Base-by-base conservation (phyloP, 2,329 filamentous ascomycete species). In the Fusarium coffeatum region DNA sequence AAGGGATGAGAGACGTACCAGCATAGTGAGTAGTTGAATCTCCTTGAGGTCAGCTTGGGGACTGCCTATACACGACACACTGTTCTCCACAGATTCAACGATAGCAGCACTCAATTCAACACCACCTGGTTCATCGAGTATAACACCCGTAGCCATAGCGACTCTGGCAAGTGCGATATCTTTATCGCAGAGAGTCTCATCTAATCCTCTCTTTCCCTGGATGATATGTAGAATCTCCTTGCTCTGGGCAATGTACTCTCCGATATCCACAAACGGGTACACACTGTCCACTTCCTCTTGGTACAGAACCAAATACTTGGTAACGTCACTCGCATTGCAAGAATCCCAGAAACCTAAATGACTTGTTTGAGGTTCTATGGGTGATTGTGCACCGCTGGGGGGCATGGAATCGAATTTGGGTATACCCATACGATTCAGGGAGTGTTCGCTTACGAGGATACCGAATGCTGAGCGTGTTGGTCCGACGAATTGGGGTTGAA, bases 201-300 rank as follows among this genome's bases (percentile, higher is more conserved):
- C 40, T 9, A 42, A 18, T 1, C 42, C 41, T 2, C 18, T n/a
- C 2, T 25, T 28, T 1, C 57, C 54, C 1, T 75, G 70, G 3
- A 78, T 72, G 4, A 69, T 57, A 18, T 69, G 55, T 2, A 80
- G 48, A 13, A 80, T 77, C 9, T 76, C 70, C 6, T 72, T 58
- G 0, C 76, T 71, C 2, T 68, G 67, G 2, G 67, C 57, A 1
- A 75, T 70, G 3, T 80, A 72, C 10, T 77, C 74, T 5, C 65
- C 66, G 0, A 73, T 78, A 16, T 79, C 76, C 4, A 77, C 74
- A 32, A 78, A 80, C 0, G 79, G 79, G 34, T 80, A 80, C 0
- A 81, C 75, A 0, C 76, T 76, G 23, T 81, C 81, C 23, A 81
- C 76, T 43, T 82, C 80, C 41, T 83, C 81, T n/a, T 79, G 76